Conservation (phyloP, 768 basidiomycete genomes). For the Tremella yokohamensis region DNA sequence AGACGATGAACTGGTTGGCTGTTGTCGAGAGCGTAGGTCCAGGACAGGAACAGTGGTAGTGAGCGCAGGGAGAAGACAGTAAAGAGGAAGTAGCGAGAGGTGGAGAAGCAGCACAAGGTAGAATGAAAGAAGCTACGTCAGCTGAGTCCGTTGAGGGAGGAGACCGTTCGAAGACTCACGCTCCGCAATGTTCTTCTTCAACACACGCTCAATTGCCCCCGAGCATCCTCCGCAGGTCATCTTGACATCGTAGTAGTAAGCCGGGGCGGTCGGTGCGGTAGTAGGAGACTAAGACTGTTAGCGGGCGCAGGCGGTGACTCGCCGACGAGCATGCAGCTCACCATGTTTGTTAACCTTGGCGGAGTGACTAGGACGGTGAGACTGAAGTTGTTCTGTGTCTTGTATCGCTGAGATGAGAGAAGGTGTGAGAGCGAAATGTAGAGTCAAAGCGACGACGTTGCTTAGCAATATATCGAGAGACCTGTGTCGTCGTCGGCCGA, state of each 20-base stretch:
- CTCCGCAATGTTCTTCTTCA: conserved; percentile 44
- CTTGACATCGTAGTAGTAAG: conserved; percentile 47
- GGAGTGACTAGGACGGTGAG: background rate
- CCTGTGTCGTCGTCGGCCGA: background rate
- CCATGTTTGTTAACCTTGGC: background rate
- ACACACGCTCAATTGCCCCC: conserved; percentile 48
- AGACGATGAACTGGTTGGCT: conserved; percentile 47
- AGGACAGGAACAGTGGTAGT: background rate
- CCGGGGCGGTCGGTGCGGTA: conserved; percentile 31
- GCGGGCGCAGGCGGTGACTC: background rate
- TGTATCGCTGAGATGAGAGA: background rate
- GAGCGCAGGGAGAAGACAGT: background rate
- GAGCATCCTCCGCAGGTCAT: conserved; percentile 52
- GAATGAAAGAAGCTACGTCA: background rate
- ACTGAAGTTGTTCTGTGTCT: background rate
- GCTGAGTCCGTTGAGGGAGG: background rate
- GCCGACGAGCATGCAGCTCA: background rate
- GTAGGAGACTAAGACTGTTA: background rate
- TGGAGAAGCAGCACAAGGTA: conserved; percentile 1
- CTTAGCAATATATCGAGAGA: conserved; percentile 4
- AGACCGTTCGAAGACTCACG: conserved; percentile 38
- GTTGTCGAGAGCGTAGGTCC: background rate
- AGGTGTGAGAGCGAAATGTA: background rate
- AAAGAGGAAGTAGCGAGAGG: conserved; percentile 1
- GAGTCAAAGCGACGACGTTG: background rate